Evolutionary conservation across 192 early-diverging fungal species (phyloP), one percentile per base, ranked within the genome.

Genomic region (Funneliformis mosseae): DNA sequence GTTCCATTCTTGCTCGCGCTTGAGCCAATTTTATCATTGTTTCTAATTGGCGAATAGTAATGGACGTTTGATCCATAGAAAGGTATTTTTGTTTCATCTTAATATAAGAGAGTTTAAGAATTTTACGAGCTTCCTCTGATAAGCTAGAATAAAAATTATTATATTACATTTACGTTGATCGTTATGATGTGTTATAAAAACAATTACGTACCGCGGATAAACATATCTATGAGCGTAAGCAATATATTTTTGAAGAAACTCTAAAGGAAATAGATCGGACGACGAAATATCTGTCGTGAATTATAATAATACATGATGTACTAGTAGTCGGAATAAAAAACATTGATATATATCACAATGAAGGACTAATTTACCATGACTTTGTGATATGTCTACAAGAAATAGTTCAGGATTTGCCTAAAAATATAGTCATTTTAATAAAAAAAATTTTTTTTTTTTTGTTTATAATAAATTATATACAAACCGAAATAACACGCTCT

Each of bases 1-100:
- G 84, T 83, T 94, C 95, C 14, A 90, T 88, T 0, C 93, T 87
- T 0, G 95, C 95, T 10, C 93, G 87, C 0, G 94, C 95, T 87
- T 95, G 92, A 0, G 93, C 88, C 79, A 95, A 82, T 16, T 92
- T 83, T 41, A 95, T 90, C 84, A 95, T 85, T 10, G 94, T 93
- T 82, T 96, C 95, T 3, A 96, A 86, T 81, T 96, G 94, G 27
- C 94, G 83, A 0, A 94, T 94, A 8, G 95, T 96, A 60, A 96
- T 95, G 1, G 92, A 89, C 12, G 91, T 94, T 69, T 90, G 90
- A 82, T 92, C 91, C 5, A 90, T 83, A 21, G 87, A 86, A 4
- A 89, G 90, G 83, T 93, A 89, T 72, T 84, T 88, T 64, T 83
- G 80, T 42, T 94, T 86, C 55, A 96, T 87, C 69, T 89, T 89